A percentile compares a stretch with the other conserved stretches of the same genome.
These are phyloP conservation scores for Panicum miliaceum DNA, from an alignment of 176 grass and related monocot species.

Conservation along the genomic window DNA sequence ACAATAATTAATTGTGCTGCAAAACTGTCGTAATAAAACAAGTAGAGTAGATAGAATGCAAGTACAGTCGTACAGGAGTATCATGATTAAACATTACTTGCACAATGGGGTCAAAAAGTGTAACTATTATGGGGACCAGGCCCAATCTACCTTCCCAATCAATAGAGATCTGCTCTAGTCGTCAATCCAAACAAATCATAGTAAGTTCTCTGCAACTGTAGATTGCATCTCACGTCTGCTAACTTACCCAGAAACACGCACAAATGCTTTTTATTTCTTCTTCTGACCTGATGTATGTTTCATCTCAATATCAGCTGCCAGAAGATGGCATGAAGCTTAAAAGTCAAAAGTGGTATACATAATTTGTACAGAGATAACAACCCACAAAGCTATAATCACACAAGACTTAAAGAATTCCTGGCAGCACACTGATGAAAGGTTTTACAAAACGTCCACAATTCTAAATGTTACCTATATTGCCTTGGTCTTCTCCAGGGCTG, in stretches of 20 bases:
- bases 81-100: constrained; percentile 24
- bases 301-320: background rate
- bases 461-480: constrained; percentile 43
- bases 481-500: constrained; percentile 50
- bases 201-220: background rate
- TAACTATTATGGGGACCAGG: background rate
- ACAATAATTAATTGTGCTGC: background rate
- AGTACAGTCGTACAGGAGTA: constrained; percentile 21
- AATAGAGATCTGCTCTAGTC: background rate
- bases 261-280: background rate
- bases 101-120: constrained; percentile 5
- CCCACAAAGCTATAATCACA: background rate
- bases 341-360: constrained; percentile 3
- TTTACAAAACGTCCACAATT: constrained; percentile 27
- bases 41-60: background rate
- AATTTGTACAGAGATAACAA: background rate
- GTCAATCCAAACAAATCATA: constrained; percentile 3
- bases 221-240: constrained; percentile 24
- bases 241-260: constrained; percentile 19
- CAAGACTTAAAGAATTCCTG: background rate
- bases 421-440: constrained; percentile 18
- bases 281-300: background rate
- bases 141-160: background rate
- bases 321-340: constrained; percentile 15
- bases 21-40: constrained; percentile 21